These are phyloP conservation scores for Geotrichum citri-aurantii DNA, from an alignment of 1,139 yeast genomes.

Conservation along the genomic window DNA sequence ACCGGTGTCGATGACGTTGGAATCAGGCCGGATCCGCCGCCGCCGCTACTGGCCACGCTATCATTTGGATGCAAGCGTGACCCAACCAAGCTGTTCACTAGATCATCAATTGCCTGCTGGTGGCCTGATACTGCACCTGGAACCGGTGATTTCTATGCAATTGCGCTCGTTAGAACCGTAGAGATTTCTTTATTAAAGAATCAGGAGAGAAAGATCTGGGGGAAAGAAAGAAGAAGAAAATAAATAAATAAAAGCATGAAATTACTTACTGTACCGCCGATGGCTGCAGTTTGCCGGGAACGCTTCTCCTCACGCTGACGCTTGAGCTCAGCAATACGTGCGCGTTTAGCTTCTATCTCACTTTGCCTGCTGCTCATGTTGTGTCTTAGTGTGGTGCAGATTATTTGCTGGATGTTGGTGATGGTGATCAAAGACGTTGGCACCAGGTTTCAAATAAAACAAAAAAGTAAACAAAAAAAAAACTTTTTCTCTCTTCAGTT, in stretches of 20 bases:
- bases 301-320: constrained; percentile 33
- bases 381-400: background rate
- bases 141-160: constrained; percentile 9
- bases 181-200: background rate
- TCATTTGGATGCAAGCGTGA: constrained; percentile 1
- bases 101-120: constrained; percentile 22
- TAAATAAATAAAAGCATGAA: no score
- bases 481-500: background rate
- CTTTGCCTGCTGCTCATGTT: constrained; percentile 31
- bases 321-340: constrained; percentile 42
- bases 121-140: background rate
- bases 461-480: background rate
- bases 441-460: background rate
- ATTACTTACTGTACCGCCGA: constrained; percentile 11
- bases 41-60: background rate
- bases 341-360: constrained; percentile 45
- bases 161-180: background rate
- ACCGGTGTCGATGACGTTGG: background rate
- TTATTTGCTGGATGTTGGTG: background rate
- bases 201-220: background rate
- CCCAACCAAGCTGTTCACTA: constrained; percentile 25
- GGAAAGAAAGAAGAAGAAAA: background rate
- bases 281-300: constrained; percentile 11
- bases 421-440: background rate
- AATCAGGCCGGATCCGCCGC: background rate